A percentile compares a stretch with the other conserved stretches of the same genome.
phyloP scores from a whole-genome alignment of 768 basidiomycete species.

The Russula abietina region DNA sequence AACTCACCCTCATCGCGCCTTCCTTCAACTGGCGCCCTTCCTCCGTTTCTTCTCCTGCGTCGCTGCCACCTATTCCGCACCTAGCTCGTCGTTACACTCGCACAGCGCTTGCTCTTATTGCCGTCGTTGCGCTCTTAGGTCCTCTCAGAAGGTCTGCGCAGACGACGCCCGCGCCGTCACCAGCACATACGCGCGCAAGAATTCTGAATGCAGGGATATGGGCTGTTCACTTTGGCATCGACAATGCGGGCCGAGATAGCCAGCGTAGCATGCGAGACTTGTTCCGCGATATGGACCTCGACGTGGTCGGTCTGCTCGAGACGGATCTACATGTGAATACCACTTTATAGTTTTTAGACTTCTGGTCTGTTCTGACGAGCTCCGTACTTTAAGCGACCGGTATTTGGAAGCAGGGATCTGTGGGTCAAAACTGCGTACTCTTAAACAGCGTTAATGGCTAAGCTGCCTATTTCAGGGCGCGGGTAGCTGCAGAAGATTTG shows the following conservation, averaged over 20 bases:
- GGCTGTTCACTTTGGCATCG: conserved; percentile 87
- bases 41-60: neutral
- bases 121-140: conserved; percentile 23
- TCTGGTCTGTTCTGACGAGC: neutral
- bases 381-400: conserved; percentile 43
- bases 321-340: conserved; percentile 72
- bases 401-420: conserved; percentile 85
- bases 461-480: conserved; percentile 45
- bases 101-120: conserved; percentile 24
- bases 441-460: neutral
- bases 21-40: conserved; percentile 40
- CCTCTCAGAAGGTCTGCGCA: conserved; percentile 17
- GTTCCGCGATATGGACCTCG: conserved; percentile 74
- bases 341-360: neutral
- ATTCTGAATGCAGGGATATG: conserved; percentile 82
- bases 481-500: conserved; percentile 67
- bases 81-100: conserved; percentile 11
- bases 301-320: conserved; percentile 80
- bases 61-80: conserved; percentile 8
- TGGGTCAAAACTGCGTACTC: conserved; percentile 31
- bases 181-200: conserved; percentile 56
- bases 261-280: conserved; percentile 58
- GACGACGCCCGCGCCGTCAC: conserved; percentile 27
- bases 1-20: conserved; percentile 45
- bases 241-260: conserved; percentile 69